These are phyloP conservation scores for Yarrowia porcina DNA, from an alignment of 805 yeast species.

Conservation along the genomic window DNA sequence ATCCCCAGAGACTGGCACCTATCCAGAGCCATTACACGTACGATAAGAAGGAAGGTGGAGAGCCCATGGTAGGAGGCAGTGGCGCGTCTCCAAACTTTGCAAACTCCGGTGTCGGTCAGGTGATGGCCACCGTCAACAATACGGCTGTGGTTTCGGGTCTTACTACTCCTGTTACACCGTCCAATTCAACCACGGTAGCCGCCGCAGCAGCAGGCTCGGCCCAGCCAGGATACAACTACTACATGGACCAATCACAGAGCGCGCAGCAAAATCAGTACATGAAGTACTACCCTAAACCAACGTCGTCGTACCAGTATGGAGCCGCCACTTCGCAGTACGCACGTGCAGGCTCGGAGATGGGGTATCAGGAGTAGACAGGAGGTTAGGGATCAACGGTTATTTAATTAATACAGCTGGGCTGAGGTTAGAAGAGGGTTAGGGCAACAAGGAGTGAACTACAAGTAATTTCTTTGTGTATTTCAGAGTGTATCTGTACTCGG, in stretches of 20 bases:
- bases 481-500: not conserved
- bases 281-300: constrained; percentile 23
- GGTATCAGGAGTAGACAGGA: constrained; percentile 10
- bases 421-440: too few species aligned
- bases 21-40: constrained; percentile 22
- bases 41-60: constrained; percentile 24
- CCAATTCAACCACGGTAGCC: not conserved
- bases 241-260: constrained; percentile 16
- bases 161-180: constrained; percentile 15
- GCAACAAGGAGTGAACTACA: too few species aligned
- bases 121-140: constrained; percentile 17
- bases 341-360: constrained; percentile 10
- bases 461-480: not conserved
- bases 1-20: constrained; percentile 17
- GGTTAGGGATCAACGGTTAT: not conserved
- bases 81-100: constrained; percentile 1
- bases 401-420: constrained; percentile 20
- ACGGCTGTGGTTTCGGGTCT: constrained; percentile 16
- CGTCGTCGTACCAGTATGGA: constrained; percentile 19
- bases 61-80: constrained; percentile 3
- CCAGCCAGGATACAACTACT: constrained; percentile 23
- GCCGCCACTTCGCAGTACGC: not conserved
- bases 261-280: constrained; percentile 25
- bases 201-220: not conserved
- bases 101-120: constrained; percentile 15